Evolutionary conservation across 176 grass and related monocot genomes (phyloP).

Genomic region (Carex scoparia): DNA sequence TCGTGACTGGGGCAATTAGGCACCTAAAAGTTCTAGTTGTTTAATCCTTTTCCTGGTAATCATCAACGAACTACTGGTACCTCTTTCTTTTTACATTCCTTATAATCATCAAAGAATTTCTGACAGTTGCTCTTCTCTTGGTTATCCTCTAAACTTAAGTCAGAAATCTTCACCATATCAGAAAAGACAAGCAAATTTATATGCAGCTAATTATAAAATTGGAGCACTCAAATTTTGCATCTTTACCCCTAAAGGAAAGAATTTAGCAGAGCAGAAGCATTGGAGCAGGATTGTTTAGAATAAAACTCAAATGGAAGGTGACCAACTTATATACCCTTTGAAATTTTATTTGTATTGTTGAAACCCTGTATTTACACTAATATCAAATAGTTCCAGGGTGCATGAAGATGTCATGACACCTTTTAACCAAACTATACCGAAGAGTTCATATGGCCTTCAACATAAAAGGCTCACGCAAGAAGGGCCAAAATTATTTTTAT

Average conservation of each 20-base stretch:
- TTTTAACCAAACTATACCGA: neutral
- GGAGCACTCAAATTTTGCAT: neutral
- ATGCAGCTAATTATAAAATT: neutral
- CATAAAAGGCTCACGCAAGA: neutral
- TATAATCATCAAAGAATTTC: constrained; percentile 80
- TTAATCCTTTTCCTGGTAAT: too few relatives aligned
- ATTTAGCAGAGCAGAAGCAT: neutral
- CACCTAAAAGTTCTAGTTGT: too few relatives aligned
- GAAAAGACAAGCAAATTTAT: neutral
- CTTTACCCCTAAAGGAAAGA: neutral
- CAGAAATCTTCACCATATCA: constrained; percentile 3
- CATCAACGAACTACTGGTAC: constrained; percentile 3
- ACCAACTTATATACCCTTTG: neutral
- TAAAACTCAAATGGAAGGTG: neutral
- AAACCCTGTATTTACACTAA: neutral
- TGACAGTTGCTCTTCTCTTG: constrained; percentile 86
- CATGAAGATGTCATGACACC: neutral
- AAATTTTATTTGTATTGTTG: neutral
- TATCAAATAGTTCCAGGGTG: neutral
- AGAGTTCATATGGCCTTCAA: neutral
- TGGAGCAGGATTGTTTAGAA: neutral
- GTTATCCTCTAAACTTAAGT: constrained; percentile 61
- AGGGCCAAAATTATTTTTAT: neutral
- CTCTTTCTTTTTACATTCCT: constrained; percentile 96
- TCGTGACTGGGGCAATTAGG: too few relatives aligned